A percentile compares a stretch with the other conserved stretches of the same genome.
phyloP scores from a whole-genome alignment of 441 rosid genomes.

The Eutrema salsugineum region DNA sequence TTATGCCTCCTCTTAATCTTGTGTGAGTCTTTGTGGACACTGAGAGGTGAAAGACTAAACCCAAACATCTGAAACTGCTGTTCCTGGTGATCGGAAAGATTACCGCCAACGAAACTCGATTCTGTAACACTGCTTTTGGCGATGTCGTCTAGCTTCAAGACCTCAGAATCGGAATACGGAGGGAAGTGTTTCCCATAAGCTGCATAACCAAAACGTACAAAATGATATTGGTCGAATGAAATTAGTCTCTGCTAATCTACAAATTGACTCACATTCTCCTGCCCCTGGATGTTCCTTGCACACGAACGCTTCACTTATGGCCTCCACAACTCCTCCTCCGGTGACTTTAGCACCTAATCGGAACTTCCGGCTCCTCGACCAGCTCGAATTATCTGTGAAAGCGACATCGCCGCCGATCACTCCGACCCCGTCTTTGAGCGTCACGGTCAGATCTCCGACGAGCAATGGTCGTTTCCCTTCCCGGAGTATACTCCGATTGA shows the following conservation, averaged over 20 bases:
- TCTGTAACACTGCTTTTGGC: slow-evolving; percentile 43
- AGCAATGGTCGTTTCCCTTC: slow-evolving; percentile 55
- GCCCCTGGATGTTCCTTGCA: slow-evolving; percentile 56
- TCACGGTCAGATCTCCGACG: slow-evolving; percentile 42
- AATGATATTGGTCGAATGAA: neutral
- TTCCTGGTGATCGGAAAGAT: no score
- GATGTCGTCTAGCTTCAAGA: slow-evolving; percentile 60
- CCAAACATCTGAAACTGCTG: no score
- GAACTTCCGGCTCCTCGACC: slow-evolving; percentile 56
- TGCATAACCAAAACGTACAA: slow-evolving; percentile 19
- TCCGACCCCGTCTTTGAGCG: slow-evolving; percentile 45
- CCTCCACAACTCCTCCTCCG: slow-evolving; percentile 43
- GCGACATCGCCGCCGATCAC: slow-evolving; percentile 36
- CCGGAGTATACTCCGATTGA: slow-evolving; percentile 39
- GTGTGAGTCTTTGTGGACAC: slow-evolving; percentile 55
- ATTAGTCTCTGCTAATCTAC: neutral
- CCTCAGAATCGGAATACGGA: slow-evolving; percentile 42
- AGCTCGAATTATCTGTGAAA: slow-evolving; percentile 68
- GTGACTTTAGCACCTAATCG: slow-evolving; percentile 53
- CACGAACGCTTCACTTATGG: slow-evolving; percentile 51
- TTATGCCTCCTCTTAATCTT: no score
- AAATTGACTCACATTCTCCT: neutral
- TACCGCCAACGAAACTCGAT: no score
- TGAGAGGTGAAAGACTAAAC: no score
- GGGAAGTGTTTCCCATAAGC: slow-evolving; percentile 72